Base-by-base conservation (phyloP, 2,329 filamentous ascomycete species). In the Aureobasidium sp. region DNA sequence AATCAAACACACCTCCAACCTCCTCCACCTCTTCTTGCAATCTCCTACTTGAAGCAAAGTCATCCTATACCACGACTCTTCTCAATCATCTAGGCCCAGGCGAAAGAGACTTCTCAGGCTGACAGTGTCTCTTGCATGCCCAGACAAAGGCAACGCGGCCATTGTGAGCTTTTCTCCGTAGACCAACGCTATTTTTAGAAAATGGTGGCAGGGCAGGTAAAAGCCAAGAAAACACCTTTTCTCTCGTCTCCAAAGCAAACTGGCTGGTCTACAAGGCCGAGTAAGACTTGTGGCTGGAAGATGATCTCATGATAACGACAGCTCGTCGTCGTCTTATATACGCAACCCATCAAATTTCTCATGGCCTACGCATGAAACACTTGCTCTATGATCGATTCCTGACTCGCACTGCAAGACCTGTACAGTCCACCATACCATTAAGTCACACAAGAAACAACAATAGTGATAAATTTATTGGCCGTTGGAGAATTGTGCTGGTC, bases 241-340 rank as follows among this genome's bases (percentile, higher is more conserved):
- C 45, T 30, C 49, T 29, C 21, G 21, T 30, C 29, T 29, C 7
- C n/a, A 6, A n/a, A 29, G 25, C 10, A 16, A 27, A 14, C 11
- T 39, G 32, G 13, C 13, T 39, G 32, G 49, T 51, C 11, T n/a
- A 37, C 14, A 34, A 16, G n/a, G 11, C 21, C 13, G 21, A 37
- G 9, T 14, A 25, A 51, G n/a, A 39, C 6, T 25, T 25, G 34
- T 51, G 49, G 49, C 34, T 39, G 49, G 45, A 21, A 29, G 21
- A 51, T 51, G 49, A 51, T 51, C 21, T 51, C 49, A 51, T 51
- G 34, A 51, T 51, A 51, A 51, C 49, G 49, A 51, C 27, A 37
- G 25, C 49, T 39, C 13, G 11, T 29, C 13, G n/a, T 39, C 49
- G n/a, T 27, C 30, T 50, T 44, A 27, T 48, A 32, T 29, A 36